phyloP scores from a whole-genome alignment of 2,329 filamentous ascomycete species.

The Aspergillus sp. region DNA sequence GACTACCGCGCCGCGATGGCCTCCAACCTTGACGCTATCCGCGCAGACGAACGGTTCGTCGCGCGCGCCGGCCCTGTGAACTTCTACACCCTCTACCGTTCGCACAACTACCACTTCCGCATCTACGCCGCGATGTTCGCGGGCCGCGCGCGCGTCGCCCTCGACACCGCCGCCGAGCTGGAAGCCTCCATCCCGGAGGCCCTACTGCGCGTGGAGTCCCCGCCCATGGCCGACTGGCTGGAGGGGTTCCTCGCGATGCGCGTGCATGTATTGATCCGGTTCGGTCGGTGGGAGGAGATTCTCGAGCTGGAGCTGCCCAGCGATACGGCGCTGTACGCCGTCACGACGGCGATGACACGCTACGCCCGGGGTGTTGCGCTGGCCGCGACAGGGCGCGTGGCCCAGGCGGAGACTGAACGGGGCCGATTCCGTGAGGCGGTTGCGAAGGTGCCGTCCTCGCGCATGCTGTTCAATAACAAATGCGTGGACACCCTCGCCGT shows the following conservation, averaged over 20 bases:
- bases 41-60: slow-evolving; percentile 67
- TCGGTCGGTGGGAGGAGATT: slow-evolving; percentile 70
- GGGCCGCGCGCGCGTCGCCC: slow-evolving; percentile 60
- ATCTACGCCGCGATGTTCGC: slow-evolving; percentile 79
- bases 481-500: slow-evolving; percentile 63
- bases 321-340: slow-evolving; percentile 64
- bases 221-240: slow-evolving; percentile 77
- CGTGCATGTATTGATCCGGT: slow-evolving; percentile 69
- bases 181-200: slow-evolving; percentile 63
- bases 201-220: slow-evolving; percentile 62
- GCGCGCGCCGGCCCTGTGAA: slow-evolving; percentile 57
- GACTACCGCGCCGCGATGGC: slow-evolving; percentile 66
- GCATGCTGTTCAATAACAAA: slow-evolving; percentile 69
- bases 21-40: slow-evolving; percentile 66
- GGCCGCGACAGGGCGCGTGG: slow-evolving; percentile 57
- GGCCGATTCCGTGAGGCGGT: slow-evolving; percentile 53
- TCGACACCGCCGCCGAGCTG: slow-evolving; percentile 60
- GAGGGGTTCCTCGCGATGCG: slow-evolving; percentile 69
- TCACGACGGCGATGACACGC: slow-evolving; percentile 65
- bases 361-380: slow-evolving; percentile 69
- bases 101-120: slow-evolving; percentile 72
- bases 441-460: slow-evolving; percentile 54
- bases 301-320: slow-evolving; percentile 55
- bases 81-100: slow-evolving; percentile 75
- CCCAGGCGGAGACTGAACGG: slow-evolving; percentile 55